Conservation (phyloP, 169 alveolate genomes). For the Plasmodium chabaudi region DNA sequence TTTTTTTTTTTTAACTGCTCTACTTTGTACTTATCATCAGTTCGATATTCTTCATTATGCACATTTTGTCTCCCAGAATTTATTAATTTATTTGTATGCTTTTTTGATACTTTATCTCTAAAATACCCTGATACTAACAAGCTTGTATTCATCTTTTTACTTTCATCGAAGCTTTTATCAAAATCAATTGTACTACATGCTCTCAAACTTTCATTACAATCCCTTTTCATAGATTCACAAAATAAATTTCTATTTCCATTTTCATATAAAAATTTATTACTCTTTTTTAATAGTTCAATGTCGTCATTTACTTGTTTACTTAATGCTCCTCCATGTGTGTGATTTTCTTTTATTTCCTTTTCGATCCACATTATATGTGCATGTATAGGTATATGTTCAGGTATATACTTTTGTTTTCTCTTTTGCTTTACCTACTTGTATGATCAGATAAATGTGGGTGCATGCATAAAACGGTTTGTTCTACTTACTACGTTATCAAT, state of each 20-base stretch:
- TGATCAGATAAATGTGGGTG: too few relatives aligned
- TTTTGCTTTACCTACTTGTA: background rate
- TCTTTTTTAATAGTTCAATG: slow-evolving; percentile 51
- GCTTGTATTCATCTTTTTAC: slow-evolving; percentile 4
- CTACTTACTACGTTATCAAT: background rate
- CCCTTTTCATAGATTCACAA: slow-evolving; percentile 19
- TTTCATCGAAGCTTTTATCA: background rate
- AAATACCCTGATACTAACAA: background rate
- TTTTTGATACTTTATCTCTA: background rate
- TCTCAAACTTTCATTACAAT: background rate
- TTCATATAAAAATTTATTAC: slow-evolving; percentile 17
- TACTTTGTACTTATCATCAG: background rate
- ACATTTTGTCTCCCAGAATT: background rate
- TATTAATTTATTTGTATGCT: background rate
- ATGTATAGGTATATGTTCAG: background rate
- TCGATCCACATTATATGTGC: slow-evolving; percentile 50
- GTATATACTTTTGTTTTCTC: background rate
- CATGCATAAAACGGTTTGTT: background rate
- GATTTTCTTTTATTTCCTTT: slow-evolving; percentile 31
- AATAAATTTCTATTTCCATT: slow-evolving; percentile 13
- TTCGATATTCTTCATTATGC: background rate
- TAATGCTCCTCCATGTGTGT: slow-evolving; percentile 47
- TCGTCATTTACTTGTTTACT: slow-evolving; percentile 57
- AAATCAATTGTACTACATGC: background rate
- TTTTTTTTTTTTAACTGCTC: background rate